A percentile compares a stretch with the other conserved stretches of the same genome.
These are phyloP conservation scores for Tetrahymena malaccensis DNA, from an alignment of 73 alveolate species.

Conservation along the genomic window DNA sequence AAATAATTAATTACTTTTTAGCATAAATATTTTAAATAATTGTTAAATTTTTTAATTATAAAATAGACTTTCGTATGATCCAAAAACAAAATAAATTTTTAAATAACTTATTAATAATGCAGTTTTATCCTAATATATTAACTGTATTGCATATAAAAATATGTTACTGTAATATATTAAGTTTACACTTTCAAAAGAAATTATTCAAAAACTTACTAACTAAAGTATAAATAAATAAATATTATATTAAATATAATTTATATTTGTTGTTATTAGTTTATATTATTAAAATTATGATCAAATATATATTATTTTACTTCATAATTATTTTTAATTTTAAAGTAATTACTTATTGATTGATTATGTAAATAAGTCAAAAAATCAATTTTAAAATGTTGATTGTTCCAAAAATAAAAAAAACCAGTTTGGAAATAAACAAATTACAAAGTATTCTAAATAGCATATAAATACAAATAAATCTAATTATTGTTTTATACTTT, in stretches of 20 bases:
- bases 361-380: no score
- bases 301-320: no score
- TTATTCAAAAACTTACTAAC: background rate
- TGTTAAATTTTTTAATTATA: background rate
- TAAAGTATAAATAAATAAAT: no score
- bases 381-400: no score
- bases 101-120: background rate
- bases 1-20: background rate
- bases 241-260: no score
- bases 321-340: no score
- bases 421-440: background rate
- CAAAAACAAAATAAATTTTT: background rate
- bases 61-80: background rate
- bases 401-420: background rate
- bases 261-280: no score
- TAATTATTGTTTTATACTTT: background rate
- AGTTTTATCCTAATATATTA: background rate
- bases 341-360: no score
- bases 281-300: no score
- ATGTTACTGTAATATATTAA: background rate
- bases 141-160: background rate
- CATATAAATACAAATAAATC: background rate
- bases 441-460: background rate
- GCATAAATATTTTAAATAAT: background rate
- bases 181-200: background rate